phyloP scores from a whole-genome alignment of 495 filamentous ascomycete species.

The Annulohypoxylon maeteangense region DNA sequence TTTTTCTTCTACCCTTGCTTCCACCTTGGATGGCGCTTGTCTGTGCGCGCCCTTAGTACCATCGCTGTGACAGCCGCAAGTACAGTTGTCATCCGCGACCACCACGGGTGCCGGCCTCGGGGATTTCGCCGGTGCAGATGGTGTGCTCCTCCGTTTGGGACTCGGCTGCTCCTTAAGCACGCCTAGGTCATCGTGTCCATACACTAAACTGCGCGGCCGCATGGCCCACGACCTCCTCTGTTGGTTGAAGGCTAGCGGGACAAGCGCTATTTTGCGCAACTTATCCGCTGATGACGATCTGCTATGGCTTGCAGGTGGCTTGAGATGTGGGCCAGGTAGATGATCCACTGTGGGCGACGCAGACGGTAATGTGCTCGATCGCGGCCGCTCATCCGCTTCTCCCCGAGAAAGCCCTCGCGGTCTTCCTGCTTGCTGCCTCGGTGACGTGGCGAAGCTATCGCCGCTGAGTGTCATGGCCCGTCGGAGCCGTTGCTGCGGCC shows the following conservation, averaged over 20 bases:
- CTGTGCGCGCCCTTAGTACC: not conserved
- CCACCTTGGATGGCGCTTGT: not conserved
- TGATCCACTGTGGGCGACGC: conserved; percentile 36
- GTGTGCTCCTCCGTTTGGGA: not conserved
- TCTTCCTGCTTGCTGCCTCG: conserved; percentile 26
- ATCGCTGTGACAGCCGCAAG: conserved; percentile 18
- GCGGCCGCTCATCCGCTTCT: conserved; percentile 38
- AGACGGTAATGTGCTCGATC: conserved; percentile 43
- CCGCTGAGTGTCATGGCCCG: conserved; percentile 40
- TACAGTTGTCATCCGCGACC: not conserved
- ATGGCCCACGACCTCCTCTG: conserved; percentile 34
- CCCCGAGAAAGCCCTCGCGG: conserved; percentile 27
- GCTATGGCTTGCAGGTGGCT: conserved; percentile 29
- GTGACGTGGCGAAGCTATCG: conserved; percentile 10
- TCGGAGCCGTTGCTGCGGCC: conserved; percentile 26
- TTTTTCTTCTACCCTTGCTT: not conserved
- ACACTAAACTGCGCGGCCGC: conserved; percentile 43
- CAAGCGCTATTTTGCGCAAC: conserved; percentile 31
- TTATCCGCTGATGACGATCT: conserved; percentile 41
- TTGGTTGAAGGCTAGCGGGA: conserved; percentile 40
- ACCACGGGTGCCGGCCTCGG: not conserved
- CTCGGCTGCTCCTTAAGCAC: conserved; percentile 46
- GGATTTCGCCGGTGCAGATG: conserved; percentile 13
- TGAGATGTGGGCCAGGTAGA: conserved; percentile 21
- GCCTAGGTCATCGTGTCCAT: conserved; percentile 32